Evolutionary conservation across 2,329 filamentous ascomycete species (phyloP).

Genomic region (Fusarium chlamydosporum): DNA sequence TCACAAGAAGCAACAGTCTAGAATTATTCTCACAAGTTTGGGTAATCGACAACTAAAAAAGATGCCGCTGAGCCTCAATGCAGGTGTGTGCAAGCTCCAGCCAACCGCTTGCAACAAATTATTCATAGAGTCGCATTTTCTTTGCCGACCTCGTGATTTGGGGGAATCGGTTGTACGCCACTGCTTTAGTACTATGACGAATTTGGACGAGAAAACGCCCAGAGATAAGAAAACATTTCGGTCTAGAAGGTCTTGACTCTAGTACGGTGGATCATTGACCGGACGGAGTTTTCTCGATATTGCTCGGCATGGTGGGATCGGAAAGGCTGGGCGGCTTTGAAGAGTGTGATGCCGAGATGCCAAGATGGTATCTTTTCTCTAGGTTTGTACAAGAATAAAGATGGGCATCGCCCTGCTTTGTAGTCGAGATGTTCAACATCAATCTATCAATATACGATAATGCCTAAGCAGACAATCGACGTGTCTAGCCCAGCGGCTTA

Average conservation of each 20-base stretch:
- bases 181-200: neutral
- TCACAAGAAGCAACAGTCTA: too few species aligned
- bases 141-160: slow-evolving; percentile 5
- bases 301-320: slow-evolving; percentile 34
- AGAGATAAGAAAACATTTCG: slow-evolving; percentile 19
- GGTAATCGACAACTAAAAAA: neutral
- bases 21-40: neutral
- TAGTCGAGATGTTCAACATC: too few species aligned
- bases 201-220: neutral
- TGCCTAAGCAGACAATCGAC: slow-evolving; percentile 21
- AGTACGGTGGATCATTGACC: slow-evolving; percentile 22
- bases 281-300: slow-evolving; percentile 35
- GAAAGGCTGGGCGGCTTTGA: neutral
- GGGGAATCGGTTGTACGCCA: slow-evolving; percentile 4
- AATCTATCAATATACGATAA: neutral
- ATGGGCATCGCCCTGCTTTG: neutral
- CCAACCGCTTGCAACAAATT: neutral
- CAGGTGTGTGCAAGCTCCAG: slow-evolving; percentile 4
- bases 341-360: slow-evolving; percentile 11
- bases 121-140: slow-evolving; percentile 7
- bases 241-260: slow-evolving; percentile 21
- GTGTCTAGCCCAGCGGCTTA: slow-evolving; percentile 29
- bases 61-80: slow-evolving; percentile 33
- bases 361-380: neutral
- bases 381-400: slow-evolving; percentile 2